A percentile compares a stretch with the other conserved stretches of the same genome.
These are phyloP conservation scores for Sclerotinia nivalis DNA, from an alignment of 2,329 filamentous ascomycete genomes.

Conservation along the genomic window DNA sequence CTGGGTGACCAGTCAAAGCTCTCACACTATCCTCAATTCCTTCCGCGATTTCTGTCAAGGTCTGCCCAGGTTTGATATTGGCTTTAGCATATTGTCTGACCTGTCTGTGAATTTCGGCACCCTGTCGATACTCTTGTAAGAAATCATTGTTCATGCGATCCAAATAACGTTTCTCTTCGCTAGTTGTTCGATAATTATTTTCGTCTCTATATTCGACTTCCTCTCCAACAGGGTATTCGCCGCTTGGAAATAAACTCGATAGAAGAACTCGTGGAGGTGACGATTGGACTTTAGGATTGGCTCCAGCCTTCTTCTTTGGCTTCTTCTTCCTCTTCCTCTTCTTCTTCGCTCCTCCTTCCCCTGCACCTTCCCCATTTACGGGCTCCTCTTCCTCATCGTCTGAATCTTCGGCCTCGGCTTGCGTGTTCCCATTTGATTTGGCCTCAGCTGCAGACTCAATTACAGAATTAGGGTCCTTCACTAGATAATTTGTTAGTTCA, in stretches of 20 bases:
- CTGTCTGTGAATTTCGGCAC: conserved; percentile 85
- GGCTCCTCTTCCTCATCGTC: conserved; percentile 53
- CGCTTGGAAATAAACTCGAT: conserved; percentile 71
- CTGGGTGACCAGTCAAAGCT: conserved; percentile 72
- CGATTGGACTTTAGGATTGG: conserved; percentile 67
- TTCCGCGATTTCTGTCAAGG: conserved; percentile 78
- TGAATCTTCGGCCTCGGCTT: conserved; percentile 47
- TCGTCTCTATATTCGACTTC: conserved; percentile 77
- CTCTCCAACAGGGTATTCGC: conserved; percentile 74
- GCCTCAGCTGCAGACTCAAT: conserved; percentile 36
- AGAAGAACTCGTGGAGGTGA: conserved; percentile 73
- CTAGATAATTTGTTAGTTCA: conserved; percentile 27
- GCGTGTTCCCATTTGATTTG: conserved; percentile 33
- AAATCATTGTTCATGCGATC: conserved; percentile 80
- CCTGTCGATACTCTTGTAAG: conserved; percentile 77
- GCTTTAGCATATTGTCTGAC: conserved; percentile 82
- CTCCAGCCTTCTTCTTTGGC: conserved; percentile 63
- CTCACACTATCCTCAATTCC: conserved; percentile 84
- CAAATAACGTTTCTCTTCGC: conserved; percentile 80
- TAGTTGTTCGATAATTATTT: conserved; percentile 76
- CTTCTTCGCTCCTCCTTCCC: conserved; percentile 51
- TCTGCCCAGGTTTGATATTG: conserved; percentile 78
- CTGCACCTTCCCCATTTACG: conserved; percentile 43
- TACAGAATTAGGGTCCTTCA: conserved; percentile 39
- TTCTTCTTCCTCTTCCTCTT: conserved; percentile 74